phyloP scores from a whole-genome alignment of 1,139 yeast species.

The Nakaseomyces nivariensis region DNA sequence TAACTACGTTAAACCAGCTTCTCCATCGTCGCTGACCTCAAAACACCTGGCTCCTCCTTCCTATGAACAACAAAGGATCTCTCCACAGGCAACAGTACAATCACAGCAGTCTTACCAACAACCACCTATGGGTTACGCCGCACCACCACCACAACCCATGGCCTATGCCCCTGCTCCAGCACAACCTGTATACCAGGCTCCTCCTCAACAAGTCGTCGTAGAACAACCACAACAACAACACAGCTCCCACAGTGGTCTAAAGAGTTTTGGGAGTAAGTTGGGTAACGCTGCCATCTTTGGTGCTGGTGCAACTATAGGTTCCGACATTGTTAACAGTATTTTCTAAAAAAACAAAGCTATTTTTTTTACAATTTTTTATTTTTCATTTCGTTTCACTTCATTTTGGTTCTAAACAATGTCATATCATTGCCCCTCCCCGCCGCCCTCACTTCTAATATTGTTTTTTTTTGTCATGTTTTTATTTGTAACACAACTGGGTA shows the following conservation, averaged over 20 bases:
- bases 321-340: slow-evolving; percentile 76
- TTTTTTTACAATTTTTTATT: neutral
- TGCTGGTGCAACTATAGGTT: slow-evolving; percentile 94
- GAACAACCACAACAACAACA: slow-evolving; percentile 13
- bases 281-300: slow-evolving; percentile 95
- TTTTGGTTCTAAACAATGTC: neutral
- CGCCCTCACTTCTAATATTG: neutral
- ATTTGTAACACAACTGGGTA: neutral
- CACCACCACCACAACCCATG: slow-evolving; percentile 7
- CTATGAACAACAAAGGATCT: neutral
- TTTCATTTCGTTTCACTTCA: neutral
- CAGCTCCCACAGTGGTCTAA: slow-evolving; percentile 27
- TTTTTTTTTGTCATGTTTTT: too few relatives aligned
- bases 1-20: slow-evolving; percentile 57
- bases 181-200: slow-evolving; percentile 12
- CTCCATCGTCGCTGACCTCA: slow-evolving; percentile 24
- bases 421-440: neutral
- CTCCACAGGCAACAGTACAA: slow-evolving; percentile 17
- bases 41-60: slow-evolving; percentile 3
- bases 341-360: slow-evolving; percentile 35
- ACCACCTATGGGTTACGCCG: neutral
- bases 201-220: slow-evolving; percentile 9
- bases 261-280: slow-evolving; percentile 69
- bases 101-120: slow-evolving; percentile 5
- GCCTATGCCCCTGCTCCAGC: slow-evolving; percentile 7